Conservation (phyloP, 495 filamentous ascomycete genomes). For the Penicillium fimorum region DNA sequence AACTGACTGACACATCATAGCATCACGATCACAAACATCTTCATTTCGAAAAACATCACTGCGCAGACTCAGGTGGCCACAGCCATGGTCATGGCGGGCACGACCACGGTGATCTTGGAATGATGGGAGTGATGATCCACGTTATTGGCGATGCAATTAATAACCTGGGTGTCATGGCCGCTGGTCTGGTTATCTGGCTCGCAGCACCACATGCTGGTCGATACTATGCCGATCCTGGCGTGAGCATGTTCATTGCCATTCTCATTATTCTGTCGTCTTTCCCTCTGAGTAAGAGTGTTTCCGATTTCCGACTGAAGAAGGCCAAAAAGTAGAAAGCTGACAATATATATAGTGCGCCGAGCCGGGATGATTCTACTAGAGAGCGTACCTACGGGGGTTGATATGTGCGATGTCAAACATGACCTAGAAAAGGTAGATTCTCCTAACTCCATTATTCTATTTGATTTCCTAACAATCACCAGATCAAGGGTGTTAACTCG, state of each 20-base stretch:
- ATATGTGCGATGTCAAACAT: constrained; percentile 72
- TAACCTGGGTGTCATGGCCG: constrained; percentile 49
- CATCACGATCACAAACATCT: constrained; percentile 29
- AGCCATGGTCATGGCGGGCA: constrained; percentile 26
- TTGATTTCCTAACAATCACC: background rate
- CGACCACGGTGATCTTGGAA: constrained; percentile 42
- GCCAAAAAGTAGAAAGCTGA: constrained; percentile 3
- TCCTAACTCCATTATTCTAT: background rate
- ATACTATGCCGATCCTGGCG: constrained; percentile 50
- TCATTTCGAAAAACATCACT: constrained; percentile 9
- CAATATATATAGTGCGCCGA: constrained; percentile 33
- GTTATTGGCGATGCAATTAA: constrained; percentile 51
- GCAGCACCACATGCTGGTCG: constrained; percentile 33
- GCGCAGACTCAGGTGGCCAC: constrained; percentile 24
- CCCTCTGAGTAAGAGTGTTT: constrained; percentile 33
- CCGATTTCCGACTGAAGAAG: background rate
- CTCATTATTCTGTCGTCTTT: constrained; percentile 45
- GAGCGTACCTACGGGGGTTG: constrained; percentile 74
- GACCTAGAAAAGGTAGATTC: constrained; percentile 52
- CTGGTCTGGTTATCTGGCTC: constrained; percentile 46
- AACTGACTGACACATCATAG: constrained; percentile 10
- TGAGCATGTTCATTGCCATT: constrained; percentile 45
- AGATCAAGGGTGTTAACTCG: constrained; percentile 45
- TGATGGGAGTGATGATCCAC: constrained; percentile 50
- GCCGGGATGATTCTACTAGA: constrained; percentile 69